Evolutionary conservation across 257 asterid species (phyloP), one percentile per base, ranked within the genome.

Genomic region (Orobanche coerulescens): DNA sequence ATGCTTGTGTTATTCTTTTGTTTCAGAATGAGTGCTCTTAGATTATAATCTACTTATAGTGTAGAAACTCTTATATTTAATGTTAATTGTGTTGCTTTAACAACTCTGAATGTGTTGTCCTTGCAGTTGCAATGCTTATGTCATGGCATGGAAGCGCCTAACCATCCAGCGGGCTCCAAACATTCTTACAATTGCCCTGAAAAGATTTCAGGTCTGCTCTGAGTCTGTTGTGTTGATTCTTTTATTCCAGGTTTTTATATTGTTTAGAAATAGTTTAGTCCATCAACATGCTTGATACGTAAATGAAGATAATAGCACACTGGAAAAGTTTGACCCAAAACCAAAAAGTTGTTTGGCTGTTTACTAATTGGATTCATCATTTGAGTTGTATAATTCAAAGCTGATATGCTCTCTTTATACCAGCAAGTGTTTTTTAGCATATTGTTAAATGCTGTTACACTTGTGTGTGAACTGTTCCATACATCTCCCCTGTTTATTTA

Each of bases 41-140:
- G 53, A 28, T 34, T 47, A 50, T 48, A 49, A 23, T 60, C 48
- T 48, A 8, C 40, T 54, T 61, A 6, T 20, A 5, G 18, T 36
- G 15, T 23, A n/a, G 30, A 62, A 25, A 2, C 7, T 33, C 30
- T 18, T 65, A 11, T 42, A 16, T 43, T 7, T 28, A 16, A 62
- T 6, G 23, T 48, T 36, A 6, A 14, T 54, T 19, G 18, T 37
- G 37, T 56, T 22, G 58, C 60, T 47, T 50, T 71, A 64, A 71
- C 61, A 64, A 43, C 58, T 64, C 8, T 13, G 50, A 55, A 72
- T 57, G 70, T n/a, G 19, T 76, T 78, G 48, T 71, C 33, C 64
- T 56, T 78, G 74, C 94, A 93, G 98, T 59, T 93, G 98, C 80
- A 84, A 84, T 84, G 95, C 87, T 79, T 93, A 93, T 80, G 97